phyloP scores from a whole-genome alignment of 2,329 filamentous ascomycete species.

The Stachybotrys chlorohalonatus region DNA sequence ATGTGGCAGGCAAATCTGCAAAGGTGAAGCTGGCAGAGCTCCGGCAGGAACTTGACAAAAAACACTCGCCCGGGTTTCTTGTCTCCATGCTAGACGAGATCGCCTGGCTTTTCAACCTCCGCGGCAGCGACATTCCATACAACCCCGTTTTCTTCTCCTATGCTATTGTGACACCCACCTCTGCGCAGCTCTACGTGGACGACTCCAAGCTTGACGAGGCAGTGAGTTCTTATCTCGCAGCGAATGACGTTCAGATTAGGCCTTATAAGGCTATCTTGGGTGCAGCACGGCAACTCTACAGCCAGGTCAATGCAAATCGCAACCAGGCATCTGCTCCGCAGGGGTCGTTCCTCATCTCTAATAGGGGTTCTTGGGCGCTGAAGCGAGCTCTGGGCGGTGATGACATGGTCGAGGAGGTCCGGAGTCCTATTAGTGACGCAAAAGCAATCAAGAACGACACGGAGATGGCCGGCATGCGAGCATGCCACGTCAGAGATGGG shows the following conservation, averaged over 20 bases:
- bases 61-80: conserved; percentile 77
- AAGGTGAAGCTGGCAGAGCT: conserved; percentile 76
- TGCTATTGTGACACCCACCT: conserved; percentile 70
- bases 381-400: conserved; percentile 80
- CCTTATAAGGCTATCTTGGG: conserved; percentile 77
- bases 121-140: conserved; percentile 91
- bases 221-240: conserved; percentile 59
- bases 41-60: conserved; percentile 85
- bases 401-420: conserved; percentile 71
- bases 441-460: conserved; percentile 92
- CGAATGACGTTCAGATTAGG: conserved; percentile 62
- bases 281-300: conserved; percentile 57
- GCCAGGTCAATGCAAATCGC: conserved; percentile 28
- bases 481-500: conserved; percentile 88
- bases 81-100: conserved; percentile 94
- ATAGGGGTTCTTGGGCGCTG: conserved; percentile 85
- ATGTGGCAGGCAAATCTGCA: conserved; percentile 76
- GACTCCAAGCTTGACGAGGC: conserved; percentile 64
- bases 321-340: conserved; percentile 16
- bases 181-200: conserved; percentile 78
- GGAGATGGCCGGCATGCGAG: conserved; percentile 85
- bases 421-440: conserved; percentile 80
- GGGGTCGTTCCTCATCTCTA: conserved; percentile 77
- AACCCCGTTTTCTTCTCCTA: conserved; percentile 99
- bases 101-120: conserved; percentile 96